Base-by-base conservation (phyloP, 2,329 filamentous ascomycete species). In the Metarhizium robertsii region DNA sequence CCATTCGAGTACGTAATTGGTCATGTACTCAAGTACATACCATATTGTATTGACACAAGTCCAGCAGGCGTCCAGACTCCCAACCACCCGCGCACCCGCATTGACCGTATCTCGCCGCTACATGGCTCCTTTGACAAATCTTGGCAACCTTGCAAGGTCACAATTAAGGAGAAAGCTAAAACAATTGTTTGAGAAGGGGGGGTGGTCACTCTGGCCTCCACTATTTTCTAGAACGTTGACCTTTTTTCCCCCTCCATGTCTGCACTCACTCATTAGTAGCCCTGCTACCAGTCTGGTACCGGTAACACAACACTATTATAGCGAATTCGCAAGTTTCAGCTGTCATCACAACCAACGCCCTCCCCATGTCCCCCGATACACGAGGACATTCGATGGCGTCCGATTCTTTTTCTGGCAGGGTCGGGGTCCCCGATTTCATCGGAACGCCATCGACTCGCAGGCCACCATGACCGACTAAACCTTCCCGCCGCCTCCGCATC, bases 81-180 rank as follows among this genome's bases (percentile, higher is more conserved):
- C 42, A 48, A 45, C 52, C 52, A 48, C 42, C 52, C 52, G 42
- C 47, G 51, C 43, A 40, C 40, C n/a, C 53, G 53, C 53, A 55
- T 52, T 52, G 43, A 55, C 49, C 20, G 42, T 45, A 34, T 11
- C 6, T 11, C 32, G 32, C 32, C 32, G 18, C 6, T 46, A n/a
- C 43, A 14, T 5, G 8, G 18, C 18, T 25, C n/a, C 10, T 46
- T 46, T 46, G 43, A 34, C 32, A 34, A 46, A 18, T 25, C 43
- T n/a, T 20, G 43, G 43, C 43, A 46, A 46, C 43, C 43, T 46
- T 6, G n/a, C 16, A 18, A 46, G 18, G 11, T 14, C 40, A 42
- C 40, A 46, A 25, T 25, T n/a, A 8, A n/a, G 43, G 43, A 25
- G 18, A 7, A 46, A 46, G 43, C 43, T 46, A 46, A 25, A 46